Evolutionary conservation across 2,329 filamentous ascomycete genomes (phyloP).

Genomic region (Graphiopsis chlorocephala): DNA sequence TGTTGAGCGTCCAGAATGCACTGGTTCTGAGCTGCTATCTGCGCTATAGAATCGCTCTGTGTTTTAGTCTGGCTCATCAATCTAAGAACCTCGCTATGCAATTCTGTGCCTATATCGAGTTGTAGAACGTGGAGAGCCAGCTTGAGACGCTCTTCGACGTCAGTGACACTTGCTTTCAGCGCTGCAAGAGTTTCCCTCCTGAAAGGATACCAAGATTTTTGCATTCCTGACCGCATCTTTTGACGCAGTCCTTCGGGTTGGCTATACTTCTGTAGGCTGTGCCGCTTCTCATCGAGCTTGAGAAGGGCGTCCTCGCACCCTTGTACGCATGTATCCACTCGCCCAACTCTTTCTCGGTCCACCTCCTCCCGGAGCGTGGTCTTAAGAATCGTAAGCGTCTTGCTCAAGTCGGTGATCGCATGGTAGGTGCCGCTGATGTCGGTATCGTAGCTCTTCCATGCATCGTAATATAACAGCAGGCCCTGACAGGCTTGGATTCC

Average conservation of each 20-base stretch:
- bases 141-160: conserved; percentile 14
- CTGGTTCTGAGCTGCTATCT: background rate
- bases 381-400: conserved; percentile 17
- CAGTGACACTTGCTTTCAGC: conserved; percentile 14
- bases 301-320: conserved; percentile 13
- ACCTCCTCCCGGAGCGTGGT: conserved; percentile 1
- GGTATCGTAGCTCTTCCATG: conserved; percentile 16
- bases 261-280: conserved; percentile 10
- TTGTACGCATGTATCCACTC: conserved; percentile 10
- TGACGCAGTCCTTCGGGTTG: conserved; percentile 15
- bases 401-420: conserved; percentile 16
- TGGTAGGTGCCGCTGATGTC: conserved; percentile 17
- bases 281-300: conserved; percentile 15
- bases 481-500: conserved; percentile 22
- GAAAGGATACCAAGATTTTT: conserved; percentile 20
- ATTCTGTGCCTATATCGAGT: conserved; percentile 17
- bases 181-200: conserved; percentile 15
- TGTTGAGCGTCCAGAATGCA: conserved; percentile 11
- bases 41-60: background rate
- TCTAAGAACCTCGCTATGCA: background rate
- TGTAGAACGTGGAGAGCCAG: conserved; percentile 18
- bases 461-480: conserved; percentile 18
- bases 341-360: conserved; percentile 10
- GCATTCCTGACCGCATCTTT: conserved; percentile 13
- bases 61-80: background rate